phyloP scores from a whole-genome alignment of 495 filamentous ascomycete species.

The Melanomma pulvis-pyrius region DNA sequence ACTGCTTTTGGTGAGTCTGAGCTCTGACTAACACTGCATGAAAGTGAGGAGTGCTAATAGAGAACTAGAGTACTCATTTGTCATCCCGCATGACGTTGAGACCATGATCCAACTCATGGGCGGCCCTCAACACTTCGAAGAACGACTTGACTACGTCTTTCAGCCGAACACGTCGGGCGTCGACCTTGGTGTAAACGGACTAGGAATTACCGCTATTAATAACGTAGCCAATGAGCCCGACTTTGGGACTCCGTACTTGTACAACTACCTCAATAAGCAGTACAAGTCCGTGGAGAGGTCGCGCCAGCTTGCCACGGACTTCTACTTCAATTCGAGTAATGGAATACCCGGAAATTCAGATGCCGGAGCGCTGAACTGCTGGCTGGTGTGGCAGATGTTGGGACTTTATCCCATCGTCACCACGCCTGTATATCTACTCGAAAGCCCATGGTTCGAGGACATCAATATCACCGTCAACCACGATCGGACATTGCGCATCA shows the following conservation, averaged over 20 bases:
- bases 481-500: constrained; percentile 40
- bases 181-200: constrained; percentile 42
- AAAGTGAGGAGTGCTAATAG: not conserved
- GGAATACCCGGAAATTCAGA: constrained; percentile 47
- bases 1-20: constrained; percentile 44
- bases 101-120: constrained; percentile 46
- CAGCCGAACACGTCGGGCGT: constrained; percentile 39
- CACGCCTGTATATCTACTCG: constrained; percentile 43
- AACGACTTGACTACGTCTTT: constrained; percentile 44
- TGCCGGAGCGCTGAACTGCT: constrained; percentile 43
- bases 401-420: constrained; percentile 46
- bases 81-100: constrained; percentile 43
- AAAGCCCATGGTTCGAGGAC: constrained; percentile 43
- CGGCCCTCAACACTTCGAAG: constrained; percentile 39
- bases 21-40: not conserved
- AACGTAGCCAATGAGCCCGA: constrained; percentile 47
- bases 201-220: constrained; percentile 42
- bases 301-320: constrained; percentile 39
- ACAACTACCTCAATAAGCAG: constrained; percentile 46
- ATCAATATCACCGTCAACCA: constrained; percentile 43
- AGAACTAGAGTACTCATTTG: constrained; percentile 41
- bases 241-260: constrained; percentile 45
- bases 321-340: constrained; percentile 39
- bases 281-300: constrained; percentile 41
- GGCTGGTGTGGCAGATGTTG: constrained; percentile 46